Evolutionary conservation across 2,329 filamentous ascomycete species (phyloP).

Genomic region (Paraconiothyrium sp.): DNA sequence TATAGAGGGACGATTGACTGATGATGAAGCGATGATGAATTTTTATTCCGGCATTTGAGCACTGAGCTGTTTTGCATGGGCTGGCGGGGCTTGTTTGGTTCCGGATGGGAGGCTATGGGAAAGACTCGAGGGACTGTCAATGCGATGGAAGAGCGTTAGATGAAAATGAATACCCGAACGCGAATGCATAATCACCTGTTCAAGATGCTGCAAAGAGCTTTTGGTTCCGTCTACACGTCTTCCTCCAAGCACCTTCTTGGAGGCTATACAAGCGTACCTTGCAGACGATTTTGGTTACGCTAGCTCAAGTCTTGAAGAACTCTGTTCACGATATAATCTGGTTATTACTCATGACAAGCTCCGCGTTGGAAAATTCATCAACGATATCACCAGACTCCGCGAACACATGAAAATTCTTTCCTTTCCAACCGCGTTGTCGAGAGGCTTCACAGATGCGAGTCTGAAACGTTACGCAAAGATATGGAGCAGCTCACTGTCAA

Average conservation of each 20-base stretch:
- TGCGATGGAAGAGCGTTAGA: neutral
- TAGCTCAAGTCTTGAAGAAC: slow-evolving; percentile 62
- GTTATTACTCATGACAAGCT: slow-evolving; percentile 67
- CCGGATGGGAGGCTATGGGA: neutral
- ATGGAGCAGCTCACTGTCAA: slow-evolving; percentile 33
- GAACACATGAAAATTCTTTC: slow-evolving; percentile 37
- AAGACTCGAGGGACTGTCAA: neutral
- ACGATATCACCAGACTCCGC: slow-evolving; percentile 63
- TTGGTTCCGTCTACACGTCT: slow-evolving; percentile 68
- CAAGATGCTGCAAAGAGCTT: slow-evolving; percentile 58
- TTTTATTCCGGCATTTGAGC: slow-evolving; percentile 13
- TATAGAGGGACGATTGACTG: slow-evolving; percentile 9
- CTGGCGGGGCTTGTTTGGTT: neutral
- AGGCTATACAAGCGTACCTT: slow-evolving; percentile 28
- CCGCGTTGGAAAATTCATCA: slow-evolving; percentile 68
- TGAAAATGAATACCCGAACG: neutral
- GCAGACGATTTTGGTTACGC: slow-evolving; percentile 66
- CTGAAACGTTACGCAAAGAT: slow-evolving; percentile 23
- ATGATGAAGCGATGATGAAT: slow-evolving; percentile 11
- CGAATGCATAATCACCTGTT: slow-evolving; percentile 62
- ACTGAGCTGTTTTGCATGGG: slow-evolving; percentile 12
- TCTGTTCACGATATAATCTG: slow-evolving; percentile 63
- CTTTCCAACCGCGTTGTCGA: slow-evolving; percentile 30
- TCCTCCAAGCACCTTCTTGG: slow-evolving; percentile 24
- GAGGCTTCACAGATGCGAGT: slow-evolving; percentile 36